Evolutionary conservation across 495 filamentous ascomycete genomes (phyloP).

Genomic region (Penicillium manginii): DNA sequence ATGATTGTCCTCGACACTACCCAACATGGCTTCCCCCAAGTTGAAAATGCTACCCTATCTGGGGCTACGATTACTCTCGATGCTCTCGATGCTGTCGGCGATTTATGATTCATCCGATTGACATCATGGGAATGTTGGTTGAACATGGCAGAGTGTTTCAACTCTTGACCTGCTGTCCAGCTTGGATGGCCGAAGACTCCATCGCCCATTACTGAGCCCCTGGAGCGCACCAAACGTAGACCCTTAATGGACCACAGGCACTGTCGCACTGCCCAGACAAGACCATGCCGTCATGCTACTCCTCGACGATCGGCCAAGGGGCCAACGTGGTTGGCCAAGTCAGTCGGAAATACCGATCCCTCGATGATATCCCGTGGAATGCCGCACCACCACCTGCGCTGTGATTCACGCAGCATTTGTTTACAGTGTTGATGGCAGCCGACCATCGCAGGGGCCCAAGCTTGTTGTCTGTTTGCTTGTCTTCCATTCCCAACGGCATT

Average conservation of each 20-base stretch:
- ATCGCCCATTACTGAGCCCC: conserved; percentile 18
- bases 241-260: neutral
- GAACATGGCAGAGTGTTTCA: conserved; percentile 7
- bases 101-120: conserved; percentile 3
- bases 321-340: conserved; percentile 17
- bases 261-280: neutral
- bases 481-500: conserved; percentile 33
- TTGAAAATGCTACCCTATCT: too few relatives aligned
- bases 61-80: too few relatives aligned
- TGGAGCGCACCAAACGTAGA: neutral
- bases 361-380: conserved; percentile 22
- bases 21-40: too few relatives aligned
- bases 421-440: conserved; percentile 8
- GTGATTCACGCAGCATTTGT: conserved; percentile 15
- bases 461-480: conserved; percentile 2
- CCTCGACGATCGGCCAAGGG: conserved; percentile 8
- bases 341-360: conserved; percentile 24
- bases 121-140: conserved; percentile 21
- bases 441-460: neutral
- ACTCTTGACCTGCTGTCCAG: neutral
- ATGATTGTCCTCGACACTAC: too few relatives aligned
- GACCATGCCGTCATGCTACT: conserved; percentile 12
- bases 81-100: neutral
- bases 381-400: conserved; percentile 17
- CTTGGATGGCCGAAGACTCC: neutral